Percentiles rank a stretch among this genome's conserved stretches.
phyloP scores from a whole-genome alignment of 1,284 basidiomycete species.

The Peniophora sp. region DNA sequence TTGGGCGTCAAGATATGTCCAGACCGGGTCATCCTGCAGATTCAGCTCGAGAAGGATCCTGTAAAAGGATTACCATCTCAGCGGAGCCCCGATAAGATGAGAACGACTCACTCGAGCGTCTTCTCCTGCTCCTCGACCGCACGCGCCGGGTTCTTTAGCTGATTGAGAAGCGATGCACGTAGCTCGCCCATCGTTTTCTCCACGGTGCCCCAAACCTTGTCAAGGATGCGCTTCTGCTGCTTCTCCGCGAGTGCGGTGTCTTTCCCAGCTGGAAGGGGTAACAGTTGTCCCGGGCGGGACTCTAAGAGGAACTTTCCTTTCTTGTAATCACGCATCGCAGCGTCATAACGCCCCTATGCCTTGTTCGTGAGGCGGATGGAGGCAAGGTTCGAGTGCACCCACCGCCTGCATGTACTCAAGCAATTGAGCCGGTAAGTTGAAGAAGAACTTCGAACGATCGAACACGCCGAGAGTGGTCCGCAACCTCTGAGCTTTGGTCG shows the following conservation, averaged over 20 bases:
- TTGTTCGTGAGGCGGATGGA: neutral
- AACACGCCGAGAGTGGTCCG: slow-evolving; percentile 92
- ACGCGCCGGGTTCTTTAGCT: slow-evolving; percentile 72
- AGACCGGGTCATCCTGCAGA: slow-evolving; percentile 79
- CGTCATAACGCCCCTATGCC: slow-evolving; percentile 82
- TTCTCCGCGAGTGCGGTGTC: slow-evolving; percentile 51
- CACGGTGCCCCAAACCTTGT: slow-evolving; percentile 94
- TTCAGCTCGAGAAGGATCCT: slow-evolving; percentile 85
- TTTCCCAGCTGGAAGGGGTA: slow-evolving; percentile 52
- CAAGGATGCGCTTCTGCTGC: slow-evolving; percentile 87
- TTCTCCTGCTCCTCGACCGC: slow-evolving; percentile 94
- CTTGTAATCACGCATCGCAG: slow-evolving; percentile 93
- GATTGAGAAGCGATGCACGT: slow-evolving; percentile 68
- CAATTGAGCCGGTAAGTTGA: slow-evolving; percentile 93
- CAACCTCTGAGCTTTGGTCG: slow-evolving; percentile 90
- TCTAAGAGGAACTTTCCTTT: slow-evolving; percentile 92
- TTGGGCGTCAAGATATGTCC: slow-evolving; percentile 92
- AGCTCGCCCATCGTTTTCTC: slow-evolving; percentile 95
- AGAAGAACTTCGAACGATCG: slow-evolving; percentile 96
- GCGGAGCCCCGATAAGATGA: neutral
- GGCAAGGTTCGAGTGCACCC: slow-evolving; percentile 20
- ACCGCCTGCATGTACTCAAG: slow-evolving; percentile 86
- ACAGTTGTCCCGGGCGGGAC: slow-evolving; percentile 77
- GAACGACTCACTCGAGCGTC: slow-evolving; percentile 78
- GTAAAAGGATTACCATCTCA: slow-evolving; percentile 1